Percentiles rank a stretch among this genome's conserved stretches.
These are phyloP conservation scores for Phytophthora pluvialis DNA, from an alignment of 352 stramenopile species.

Conservation along the genomic window DNA sequence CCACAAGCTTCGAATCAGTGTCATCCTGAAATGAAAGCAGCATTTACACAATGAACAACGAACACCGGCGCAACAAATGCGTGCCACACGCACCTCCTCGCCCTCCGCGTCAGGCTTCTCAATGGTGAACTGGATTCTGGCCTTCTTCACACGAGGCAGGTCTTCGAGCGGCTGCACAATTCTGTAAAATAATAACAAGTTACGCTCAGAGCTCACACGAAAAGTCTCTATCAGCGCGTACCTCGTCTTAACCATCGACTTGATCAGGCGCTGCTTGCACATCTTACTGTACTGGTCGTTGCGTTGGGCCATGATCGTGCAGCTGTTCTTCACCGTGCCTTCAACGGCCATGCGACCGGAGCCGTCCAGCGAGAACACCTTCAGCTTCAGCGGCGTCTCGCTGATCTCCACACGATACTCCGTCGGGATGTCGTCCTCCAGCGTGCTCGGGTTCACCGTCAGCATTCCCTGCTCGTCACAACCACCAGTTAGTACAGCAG, in stretches of 20 bases:
- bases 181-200: constrained; percentile 32
- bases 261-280: constrained; percentile 85
- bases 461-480: constrained; percentile 59
- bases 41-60: neutral
- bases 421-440: constrained; percentile 80
- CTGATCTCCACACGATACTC: constrained; percentile 86
- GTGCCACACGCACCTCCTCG: constrained; percentile 55
- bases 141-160: constrained; percentile 79
- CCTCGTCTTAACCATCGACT: constrained; percentile 87
- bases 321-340: constrained; percentile 87
- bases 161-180: constrained; percentile 80
- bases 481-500: constrained; percentile 12
- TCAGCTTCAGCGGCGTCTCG: constrained; percentile 80
- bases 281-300: constrained; percentile 89
- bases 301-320: constrained; percentile 83
- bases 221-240: constrained; percentile 10
- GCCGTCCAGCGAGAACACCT: constrained; percentile 86
- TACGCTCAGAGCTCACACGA: neutral
- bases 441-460: constrained; percentile 75
- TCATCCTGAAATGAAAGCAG: constrained; percentile 44
- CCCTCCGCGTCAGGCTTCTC: constrained; percentile 73
- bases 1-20: constrained; percentile 58
- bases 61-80: neutral
- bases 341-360: constrained; percentile 89
- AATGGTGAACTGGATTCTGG: constrained; percentile 84